These are phyloP conservation scores for Pseudocercospora macadamiae DNA, from an alignment of 2,329 filamentous ascomycete genomes.

Conservation along the genomic window DNA sequence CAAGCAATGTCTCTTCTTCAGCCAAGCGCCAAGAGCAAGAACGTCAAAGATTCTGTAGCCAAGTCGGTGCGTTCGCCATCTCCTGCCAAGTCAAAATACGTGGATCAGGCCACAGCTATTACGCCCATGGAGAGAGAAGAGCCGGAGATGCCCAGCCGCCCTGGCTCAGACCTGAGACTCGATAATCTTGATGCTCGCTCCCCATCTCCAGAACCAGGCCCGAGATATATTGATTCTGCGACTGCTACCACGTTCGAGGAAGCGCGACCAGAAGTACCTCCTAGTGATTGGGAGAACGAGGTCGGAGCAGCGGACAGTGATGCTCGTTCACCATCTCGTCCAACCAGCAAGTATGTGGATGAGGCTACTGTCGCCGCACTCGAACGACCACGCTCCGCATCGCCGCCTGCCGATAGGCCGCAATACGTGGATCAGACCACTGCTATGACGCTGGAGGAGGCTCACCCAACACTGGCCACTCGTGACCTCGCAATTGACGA, in stretches of 20 bases:
- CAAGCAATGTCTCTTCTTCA: constrained; percentile 1
- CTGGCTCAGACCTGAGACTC: background rate
- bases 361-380: background rate
- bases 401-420: background rate
- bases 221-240: background rate
- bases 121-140: constrained; percentile 1
- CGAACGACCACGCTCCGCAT: background rate
- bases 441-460: background rate
- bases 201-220: background rate
- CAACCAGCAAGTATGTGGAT: background rate
- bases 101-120: background rate
- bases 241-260: constrained; percentile 4
- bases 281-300: background rate
- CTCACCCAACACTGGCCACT: background rate
- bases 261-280: background rate
- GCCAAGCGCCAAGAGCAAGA: background rate
- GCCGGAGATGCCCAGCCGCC: background rate
- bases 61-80: background rate
- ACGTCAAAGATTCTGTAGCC: background rate
- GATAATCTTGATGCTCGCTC: background rate
- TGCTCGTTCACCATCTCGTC: background rate
- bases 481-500: background rate
- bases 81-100: background rate
- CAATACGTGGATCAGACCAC: background rate
- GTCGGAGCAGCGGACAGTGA: background rate